Base-by-base conservation (phyloP, 495 filamentous ascomycete genomes). In the Xylaria bambusicola region DNA sequence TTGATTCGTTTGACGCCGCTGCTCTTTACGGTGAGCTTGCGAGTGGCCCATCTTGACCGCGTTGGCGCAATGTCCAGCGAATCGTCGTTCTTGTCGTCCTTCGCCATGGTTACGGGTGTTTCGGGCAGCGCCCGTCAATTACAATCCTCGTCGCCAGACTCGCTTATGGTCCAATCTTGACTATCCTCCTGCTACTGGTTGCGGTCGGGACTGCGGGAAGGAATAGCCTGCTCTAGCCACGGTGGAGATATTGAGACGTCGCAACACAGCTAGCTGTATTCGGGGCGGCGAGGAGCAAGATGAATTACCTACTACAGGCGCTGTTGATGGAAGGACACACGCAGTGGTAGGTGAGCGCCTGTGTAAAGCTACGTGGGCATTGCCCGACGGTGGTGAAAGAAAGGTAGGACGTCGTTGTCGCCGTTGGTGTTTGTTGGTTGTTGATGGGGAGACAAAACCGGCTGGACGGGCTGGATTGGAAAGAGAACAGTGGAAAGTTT, bases 21-120 rank as follows among this genome's bases (percentile, higher is more conserved):
- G 70, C 86, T 88, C 73, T 84, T 78, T 58, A 89, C 87, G 52
- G 82, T 86, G 62, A 86, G 80, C 67, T 90, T 87, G 62, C 91
- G 90, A 27, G 94, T 98, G 54, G 94, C 94, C 94, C 94, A 99
- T 86, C 95, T 80, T 68, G 92, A 86, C 68, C 91, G 79, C 49
- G 77, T 79, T 58, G 72, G 62, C 56, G 69, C 74, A 89, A 87
- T 73, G 72, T 75, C 62, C 67, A 58, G 69, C 44, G 61, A 55
- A 38, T 57, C 62, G 44, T 63, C 62, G 44, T 64, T 70, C 48
- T 42, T 66, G 42, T 81, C 78, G 58, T 69, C 77, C 52, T 74
- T 70, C 53, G 73, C 68, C 79, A 82, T 82, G 35, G 40, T 64
- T 72, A 64, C 60, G 66, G 56, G 66, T 67, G 64, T 74, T 62